Evolutionary conservation across 257 asterid genomes (phyloP).

Genomic region (Capsicum chinense): DNA sequence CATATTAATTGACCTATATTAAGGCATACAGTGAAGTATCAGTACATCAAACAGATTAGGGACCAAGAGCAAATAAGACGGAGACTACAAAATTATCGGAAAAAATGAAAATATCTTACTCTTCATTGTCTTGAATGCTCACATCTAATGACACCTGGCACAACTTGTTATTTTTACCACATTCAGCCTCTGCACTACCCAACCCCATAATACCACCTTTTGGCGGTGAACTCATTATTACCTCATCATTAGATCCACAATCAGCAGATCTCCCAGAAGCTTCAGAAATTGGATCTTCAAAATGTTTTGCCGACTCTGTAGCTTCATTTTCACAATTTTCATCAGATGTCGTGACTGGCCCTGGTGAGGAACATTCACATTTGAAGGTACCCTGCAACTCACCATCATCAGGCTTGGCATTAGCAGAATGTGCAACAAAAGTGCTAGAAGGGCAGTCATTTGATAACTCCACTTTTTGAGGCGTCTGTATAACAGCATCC

Average conservation of each 20-base stretch:
- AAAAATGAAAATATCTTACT: conserved; percentile 47
- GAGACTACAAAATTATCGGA: neutral
- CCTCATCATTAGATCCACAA: conserved; percentile 39
- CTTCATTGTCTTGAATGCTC: conserved; percentile 43
- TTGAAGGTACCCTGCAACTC: conserved; percentile 38
- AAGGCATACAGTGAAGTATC: conserved; percentile 24
- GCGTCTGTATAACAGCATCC: conserved; percentile 39
- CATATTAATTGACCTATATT: conserved; percentile 50
- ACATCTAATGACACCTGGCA: conserved; percentile 42
- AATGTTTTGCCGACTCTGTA: conserved; percentile 43
- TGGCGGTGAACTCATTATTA: conserved; percentile 41
- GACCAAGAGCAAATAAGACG: conserved; percentile 23
- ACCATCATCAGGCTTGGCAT: conserved; percentile 35
- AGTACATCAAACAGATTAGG: conserved; percentile 22
- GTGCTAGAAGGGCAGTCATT: conserved; percentile 39
- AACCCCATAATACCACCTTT: conserved; percentile 32
- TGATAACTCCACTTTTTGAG: conserved; percentile 32
- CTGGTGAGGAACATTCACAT: conserved; percentile 36
- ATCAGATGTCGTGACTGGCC: conserved; percentile 31
- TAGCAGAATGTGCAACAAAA: conserved; percentile 40
- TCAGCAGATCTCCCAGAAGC: conserved; percentile 41
- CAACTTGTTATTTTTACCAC: conserved; percentile 39
- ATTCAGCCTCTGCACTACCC: conserved; percentile 43
- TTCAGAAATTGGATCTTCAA: conserved; percentile 46
- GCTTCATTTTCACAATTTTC: conserved; percentile 45